Evolutionary conservation across 345 rosid genomes (phyloP).

Genomic region (Balakata baccata): DNA sequence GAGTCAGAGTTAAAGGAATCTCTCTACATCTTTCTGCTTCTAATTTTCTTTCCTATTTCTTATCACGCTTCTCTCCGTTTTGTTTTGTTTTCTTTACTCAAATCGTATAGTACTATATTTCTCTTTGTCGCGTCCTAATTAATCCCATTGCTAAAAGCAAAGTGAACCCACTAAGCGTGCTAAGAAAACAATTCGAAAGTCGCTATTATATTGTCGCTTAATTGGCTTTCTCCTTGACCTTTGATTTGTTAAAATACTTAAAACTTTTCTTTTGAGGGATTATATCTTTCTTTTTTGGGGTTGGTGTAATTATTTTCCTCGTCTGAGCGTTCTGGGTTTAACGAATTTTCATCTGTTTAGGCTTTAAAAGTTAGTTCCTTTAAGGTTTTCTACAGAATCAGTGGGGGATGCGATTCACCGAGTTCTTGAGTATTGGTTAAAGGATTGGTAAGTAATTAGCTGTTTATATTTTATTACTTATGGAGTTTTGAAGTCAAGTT

Average conservation of each 20-base stretch:
- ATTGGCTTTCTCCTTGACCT: constrained; percentile 16
- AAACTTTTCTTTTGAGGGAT: background rate
- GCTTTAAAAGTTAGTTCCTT: constrained; percentile 17
- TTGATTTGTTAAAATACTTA: constrained; percentile 15
- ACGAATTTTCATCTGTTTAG: constrained; percentile 16
- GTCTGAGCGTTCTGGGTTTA: constrained; percentile 16
- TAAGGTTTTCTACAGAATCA: background rate
- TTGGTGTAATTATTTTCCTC: constrained; percentile 11
- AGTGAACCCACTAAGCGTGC: constrained; percentile 40
- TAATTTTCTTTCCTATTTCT: background rate
- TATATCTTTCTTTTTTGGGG: constrained; percentile 11
- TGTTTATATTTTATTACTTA: background rate
- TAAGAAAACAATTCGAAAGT: constrained; percentile 22
- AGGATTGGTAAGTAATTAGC: background rate
- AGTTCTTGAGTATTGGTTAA: constrained; percentile 36
- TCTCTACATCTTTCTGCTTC: too few relatives aligned
- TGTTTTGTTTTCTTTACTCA: background rate
- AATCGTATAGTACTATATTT: background rate
- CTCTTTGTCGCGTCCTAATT: background rate
- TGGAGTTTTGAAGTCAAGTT: constrained; percentile 8
- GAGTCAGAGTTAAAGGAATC: too few relatives aligned
- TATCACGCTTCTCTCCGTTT: constrained; percentile 2
- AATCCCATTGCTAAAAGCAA: constrained; percentile 7
- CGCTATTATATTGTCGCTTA: constrained; percentile 8
- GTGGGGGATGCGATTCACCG: constrained; percentile 34